Evolutionary conservation across 208 protist genomes (phyloP).

Genomic region (Trypanosoma cruzi): DNA sequence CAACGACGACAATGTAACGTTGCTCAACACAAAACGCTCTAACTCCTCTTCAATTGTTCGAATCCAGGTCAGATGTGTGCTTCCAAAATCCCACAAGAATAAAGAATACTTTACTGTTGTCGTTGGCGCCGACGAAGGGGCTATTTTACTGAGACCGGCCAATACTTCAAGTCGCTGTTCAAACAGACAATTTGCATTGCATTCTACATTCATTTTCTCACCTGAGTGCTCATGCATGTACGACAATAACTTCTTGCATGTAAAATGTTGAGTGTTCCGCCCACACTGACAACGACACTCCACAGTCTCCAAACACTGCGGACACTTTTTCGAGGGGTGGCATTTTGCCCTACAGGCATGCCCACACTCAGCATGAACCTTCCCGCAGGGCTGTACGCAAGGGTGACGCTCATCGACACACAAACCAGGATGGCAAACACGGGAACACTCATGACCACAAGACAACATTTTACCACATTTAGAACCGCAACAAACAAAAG

Average conservation of each 20-base stretch:
- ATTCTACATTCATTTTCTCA: conserved; percentile 26
- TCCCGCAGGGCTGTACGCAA: conserved; percentile 44
- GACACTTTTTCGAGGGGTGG: conserved; percentile 47
- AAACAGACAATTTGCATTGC: conserved; percentile 34
- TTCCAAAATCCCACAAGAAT: conserved; percentile 51
- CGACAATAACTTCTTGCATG: conserved; percentile 44
- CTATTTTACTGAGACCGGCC: conserved; percentile 11
- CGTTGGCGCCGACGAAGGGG: neutral
- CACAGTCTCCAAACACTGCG: conserved; percentile 40
- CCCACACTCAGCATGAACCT: conserved; percentile 47
- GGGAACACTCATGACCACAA: conserved; percentile 67
- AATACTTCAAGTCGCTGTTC: conserved; percentile 36
- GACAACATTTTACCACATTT: conserved; percentile 47
- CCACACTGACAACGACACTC: conserved; percentile 62
- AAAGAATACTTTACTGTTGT: conserved; percentile 49
- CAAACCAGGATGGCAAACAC: conserved; percentile 56
- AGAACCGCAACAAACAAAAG: conserved; percentile 39
- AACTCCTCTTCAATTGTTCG: conserved; percentile 47
- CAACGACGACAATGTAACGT: conserved; percentile 35
- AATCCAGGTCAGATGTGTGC: conserved; percentile 24
- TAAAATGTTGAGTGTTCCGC: conserved; percentile 28
- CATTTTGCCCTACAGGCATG: conserved; percentile 59
- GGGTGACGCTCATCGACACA: conserved; percentile 43
- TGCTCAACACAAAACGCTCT: conserved; percentile 42
- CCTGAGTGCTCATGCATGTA: conserved; percentile 29